A percentile compares a stretch with the other conserved stretches of the same genome.
phyloP scores from a whole-genome alignment of 495 filamentous ascomycete genomes.

The Tetracladium marchalianum region DNA sequence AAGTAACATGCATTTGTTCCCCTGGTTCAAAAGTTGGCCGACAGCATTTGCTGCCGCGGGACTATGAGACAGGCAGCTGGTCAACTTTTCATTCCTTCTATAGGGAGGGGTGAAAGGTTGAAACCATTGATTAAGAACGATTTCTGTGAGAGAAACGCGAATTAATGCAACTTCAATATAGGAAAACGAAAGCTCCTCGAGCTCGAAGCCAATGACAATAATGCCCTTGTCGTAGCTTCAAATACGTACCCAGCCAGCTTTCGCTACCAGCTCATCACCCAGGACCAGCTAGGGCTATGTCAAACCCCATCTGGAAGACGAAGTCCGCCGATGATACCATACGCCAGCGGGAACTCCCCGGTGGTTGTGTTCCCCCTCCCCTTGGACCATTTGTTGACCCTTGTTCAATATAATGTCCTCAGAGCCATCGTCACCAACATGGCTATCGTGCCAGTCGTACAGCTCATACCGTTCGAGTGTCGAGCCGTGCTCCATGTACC shows the following conservation, averaged over 20 bases:
- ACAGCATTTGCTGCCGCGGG: no score
- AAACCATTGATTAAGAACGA: no score
- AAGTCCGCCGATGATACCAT: neutral
- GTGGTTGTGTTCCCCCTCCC: conserved; percentile 24
- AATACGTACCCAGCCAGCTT: neutral
- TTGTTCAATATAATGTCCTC: conserved; percentile 30
- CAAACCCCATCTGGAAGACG: conserved; percentile 1
- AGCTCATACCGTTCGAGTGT: conserved; percentile 20
- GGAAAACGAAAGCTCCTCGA: neutral
- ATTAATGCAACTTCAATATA: no score
- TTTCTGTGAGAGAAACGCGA: no score
- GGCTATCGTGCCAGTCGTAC: conserved; percentile 17
- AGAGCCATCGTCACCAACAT: conserved; percentile 25
- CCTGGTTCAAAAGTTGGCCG: no score
- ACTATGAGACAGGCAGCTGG: neutral
- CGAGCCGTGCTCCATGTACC: neutral
- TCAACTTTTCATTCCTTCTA: neutral
- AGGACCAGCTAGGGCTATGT: conserved; percentile 5
- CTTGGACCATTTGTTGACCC: conserved; percentile 23
- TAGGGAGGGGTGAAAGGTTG: neutral
- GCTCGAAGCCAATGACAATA: neutral
- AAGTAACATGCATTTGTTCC: neutral
- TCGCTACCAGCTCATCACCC: neutral
- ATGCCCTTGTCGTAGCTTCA: neutral
- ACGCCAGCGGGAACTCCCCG: neutral